Evolutionary conservation across 148 eudicot species (phyloP), one percentile per base, ranked within the genome.

Genomic region (Vaccinium vitisidaea): DNA sequence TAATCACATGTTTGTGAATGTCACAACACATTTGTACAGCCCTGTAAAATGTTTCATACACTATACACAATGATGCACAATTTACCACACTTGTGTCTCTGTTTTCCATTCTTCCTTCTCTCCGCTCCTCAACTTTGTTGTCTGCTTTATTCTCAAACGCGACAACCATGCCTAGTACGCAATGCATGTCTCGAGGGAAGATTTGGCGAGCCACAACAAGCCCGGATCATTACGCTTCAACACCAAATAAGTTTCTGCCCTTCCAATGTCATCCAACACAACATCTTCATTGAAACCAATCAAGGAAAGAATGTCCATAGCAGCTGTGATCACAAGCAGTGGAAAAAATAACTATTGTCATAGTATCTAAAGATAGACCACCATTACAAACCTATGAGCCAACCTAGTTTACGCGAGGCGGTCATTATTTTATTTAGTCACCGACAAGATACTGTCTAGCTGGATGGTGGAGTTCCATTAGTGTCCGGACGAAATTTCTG

Each of bases 121-220:
- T 65, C 71, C 13, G 32, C 30, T 13, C 39, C 16, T 3, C 39
- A 27, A 69, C 39, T 69, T 27, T 3, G 39, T 11, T 23, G 39
- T 67, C 73, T 11, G 74, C 43, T 73, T n/a, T 23, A 0, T n/a
- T 43, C 67, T 23, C 54, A 58, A 43, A 1, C 12, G 4, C 10
- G 1, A 36, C 7, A 36, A 27, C 46, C 55, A 12, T 7, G 36
- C 23, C 84, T 85, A 73, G 85, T 79, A 82, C 46, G 84, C 89
- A 55, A 93, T 84, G 89, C 86, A 81, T 11, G 92, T 86, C 90
- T 96, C 99, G 7, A 94, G 89, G 52, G 88, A 85, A 36, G 97
- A 93, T 87, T 96, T 96, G 27, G 97, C 98, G n/a, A 96, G 95
- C 99, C 99, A 96, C 82, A 94, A 87, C 86, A 94, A 86, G 58